Percentiles rank a stretch among this genome's conserved stretches.
Conservation (phyloP, 441 rosid genomes). For the Theobroma grandiflorum region DNA sequence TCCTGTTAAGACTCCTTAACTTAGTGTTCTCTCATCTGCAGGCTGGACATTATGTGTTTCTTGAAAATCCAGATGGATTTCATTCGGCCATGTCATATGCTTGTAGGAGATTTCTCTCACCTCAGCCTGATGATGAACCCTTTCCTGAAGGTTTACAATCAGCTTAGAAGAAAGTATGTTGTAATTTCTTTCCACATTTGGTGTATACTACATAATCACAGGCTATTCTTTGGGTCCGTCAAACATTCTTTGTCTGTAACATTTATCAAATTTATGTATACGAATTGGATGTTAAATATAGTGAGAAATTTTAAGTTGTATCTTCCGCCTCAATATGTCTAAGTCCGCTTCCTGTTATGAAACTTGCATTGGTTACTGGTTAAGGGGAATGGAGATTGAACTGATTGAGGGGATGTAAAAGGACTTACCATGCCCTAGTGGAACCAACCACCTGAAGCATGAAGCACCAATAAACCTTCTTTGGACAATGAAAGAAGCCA, state of each 20-base stretch:
- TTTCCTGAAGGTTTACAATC: conserved; percentile 73
- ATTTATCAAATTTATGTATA: not conserved
- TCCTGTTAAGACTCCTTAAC: not conserved
- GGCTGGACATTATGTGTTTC: conserved; percentile 93
- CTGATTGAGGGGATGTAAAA: not conserved
- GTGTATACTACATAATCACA: conserved; percentile 13
- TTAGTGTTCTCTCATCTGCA: conserved; percentile 39
- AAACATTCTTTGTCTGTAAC: conserved; percentile 29
- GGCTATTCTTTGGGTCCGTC: not conserved
- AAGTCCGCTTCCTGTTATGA: not conserved
- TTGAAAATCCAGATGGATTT: conserved; percentile 78
- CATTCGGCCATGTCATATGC: conserved; percentile 83
- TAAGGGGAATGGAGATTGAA: not conserved
- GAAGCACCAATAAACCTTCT: not conserved
- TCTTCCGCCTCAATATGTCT: not conserved
- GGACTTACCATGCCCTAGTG: not conserved
- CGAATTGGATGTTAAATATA: not conserved
- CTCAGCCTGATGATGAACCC: conserved; percentile 52
- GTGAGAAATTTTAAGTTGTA: not conserved
- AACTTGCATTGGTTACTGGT: not conserved
- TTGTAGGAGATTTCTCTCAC: conserved; percentile 71
- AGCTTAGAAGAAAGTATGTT: conserved; percentile 48
- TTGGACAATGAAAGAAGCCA: not conserved
- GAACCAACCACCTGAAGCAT: not conserved
- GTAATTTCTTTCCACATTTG: conserved; percentile 3